Evolutionary conservation across 169 alveolate genomes (phyloP), one percentile per base, ranked within the genome.

Genomic region (Eimeria praecox): DNA sequence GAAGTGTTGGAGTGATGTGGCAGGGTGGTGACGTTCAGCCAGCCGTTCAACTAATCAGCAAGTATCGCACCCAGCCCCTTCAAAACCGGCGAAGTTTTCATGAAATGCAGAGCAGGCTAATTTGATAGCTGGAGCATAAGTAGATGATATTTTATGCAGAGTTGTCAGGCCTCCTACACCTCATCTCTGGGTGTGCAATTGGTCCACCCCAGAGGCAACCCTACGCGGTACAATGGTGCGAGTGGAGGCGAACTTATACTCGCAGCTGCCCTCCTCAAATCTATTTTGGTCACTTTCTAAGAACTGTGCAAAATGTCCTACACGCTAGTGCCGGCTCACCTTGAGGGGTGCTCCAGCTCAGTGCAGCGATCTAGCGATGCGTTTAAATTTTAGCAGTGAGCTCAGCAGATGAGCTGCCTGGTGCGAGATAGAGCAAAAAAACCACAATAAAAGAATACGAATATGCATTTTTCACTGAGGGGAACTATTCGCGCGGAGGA

Each of bases 351-450:
- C 18, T 35, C 30, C 83, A 38, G 35, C 20, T 38, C 35, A 38
- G 30, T 52, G 18, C 42, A 44, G 66, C 88, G 88, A 78, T 44
- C 88, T 78, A 78, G 88, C 88, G 88, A 18, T 46, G 66, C 38
- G 46, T 4, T 9, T 22, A n/a, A 73, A 38, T 18, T 38, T 14
- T 52, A 38, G 33, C 12, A 35, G 18, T 38, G 52, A 38, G 83
- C 30, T 22, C 83, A 73, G 1, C 14, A 73, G 22, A 3, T 20
- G 20, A 73, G 33, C 49, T 38, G 0, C 38, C 30, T 14, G 54
- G 38, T 33, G 49, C 20, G 30, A 38, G 12, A 33, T 38, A 38
- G 14, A 20, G 54, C 82, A n/a, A 73, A 38, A 20, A 4, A 38
- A 35, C 6, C 5, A 9, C 30, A 38, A 38, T 38, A 16, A 40